phyloP scores from a whole-genome alignment of 1,139 yeast species.

The Geotrichum bryndzae region DNA sequence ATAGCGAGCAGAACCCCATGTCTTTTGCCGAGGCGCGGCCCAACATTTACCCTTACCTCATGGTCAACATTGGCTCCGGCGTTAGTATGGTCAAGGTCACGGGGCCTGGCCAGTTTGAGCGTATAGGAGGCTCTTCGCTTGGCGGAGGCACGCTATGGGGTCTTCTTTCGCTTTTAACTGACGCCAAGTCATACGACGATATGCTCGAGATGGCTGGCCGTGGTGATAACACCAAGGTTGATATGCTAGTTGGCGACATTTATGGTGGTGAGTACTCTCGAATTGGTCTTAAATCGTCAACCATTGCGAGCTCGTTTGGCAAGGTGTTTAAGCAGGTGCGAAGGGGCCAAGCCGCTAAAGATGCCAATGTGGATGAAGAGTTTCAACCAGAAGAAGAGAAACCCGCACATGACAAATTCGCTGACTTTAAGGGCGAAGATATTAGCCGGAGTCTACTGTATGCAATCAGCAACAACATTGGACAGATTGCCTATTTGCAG shows the following conservation, averaged over 20 bases:
- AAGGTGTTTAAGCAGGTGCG: conserved; percentile 77
- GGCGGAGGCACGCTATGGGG: conserved; percentile 99
- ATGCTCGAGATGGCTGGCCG: conserved; percentile 87
- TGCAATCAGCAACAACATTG: conserved; percentile 89
- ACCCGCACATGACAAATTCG: not conserved
- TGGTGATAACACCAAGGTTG: conserved; percentile 89
- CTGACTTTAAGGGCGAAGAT: conserved; percentile 58
- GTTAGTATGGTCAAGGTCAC: conserved; percentile 91
- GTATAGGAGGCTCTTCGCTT: conserved; percentile 95
- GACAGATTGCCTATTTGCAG: conserved; percentile 92
- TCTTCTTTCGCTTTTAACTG: conserved; percentile 73
- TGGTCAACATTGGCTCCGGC: conserved; percentile 97
- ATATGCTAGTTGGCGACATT: conserved; percentile 91
- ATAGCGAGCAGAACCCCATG: conserved; percentile 47
- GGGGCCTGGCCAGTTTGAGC: conserved; percentile 69
- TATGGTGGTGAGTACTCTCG: conserved; percentile 85
- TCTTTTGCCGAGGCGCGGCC: conserved; percentile 38
- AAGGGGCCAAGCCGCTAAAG: conserved; percentile 17
- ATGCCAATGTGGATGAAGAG: not conserved
- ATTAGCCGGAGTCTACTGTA: conserved; percentile 80
- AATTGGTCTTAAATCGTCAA: conserved; percentile 82
- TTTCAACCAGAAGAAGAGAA: not conserved
- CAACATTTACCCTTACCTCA: conserved; percentile 41
- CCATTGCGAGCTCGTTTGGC: conserved; percentile 95
- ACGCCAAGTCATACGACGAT: conserved; percentile 84